phyloP scores from a whole-genome alignment of 2,329 filamentous ascomycete species.

The Triangularia setosa region DNA sequence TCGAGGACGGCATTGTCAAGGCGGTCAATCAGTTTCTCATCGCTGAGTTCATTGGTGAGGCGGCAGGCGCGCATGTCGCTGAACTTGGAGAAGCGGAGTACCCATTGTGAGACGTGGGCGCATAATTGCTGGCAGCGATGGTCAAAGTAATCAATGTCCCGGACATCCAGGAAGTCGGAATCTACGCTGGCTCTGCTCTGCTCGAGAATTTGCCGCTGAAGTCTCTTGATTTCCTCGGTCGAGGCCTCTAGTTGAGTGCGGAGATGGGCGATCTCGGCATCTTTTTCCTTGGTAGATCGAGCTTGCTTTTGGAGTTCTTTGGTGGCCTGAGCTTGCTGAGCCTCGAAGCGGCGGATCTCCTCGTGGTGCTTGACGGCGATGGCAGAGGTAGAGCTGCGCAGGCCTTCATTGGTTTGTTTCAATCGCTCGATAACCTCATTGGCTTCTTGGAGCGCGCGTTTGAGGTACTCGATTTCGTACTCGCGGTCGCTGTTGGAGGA shows the following conservation, averaged over 20 bases:
- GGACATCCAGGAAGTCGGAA: conserved; percentile 69
- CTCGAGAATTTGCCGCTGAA: conserved; percentile 59
- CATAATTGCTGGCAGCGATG: conserved; percentile 90
- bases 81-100: conserved; percentile 95
- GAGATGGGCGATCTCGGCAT: conserved; percentile 75
- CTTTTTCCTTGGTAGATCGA: conserved; percentile 71
- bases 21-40: conserved; percentile 89
- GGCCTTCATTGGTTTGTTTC: conserved; percentile 75
- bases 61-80: conserved; percentile 89
- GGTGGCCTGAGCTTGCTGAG: conserved; percentile 64
- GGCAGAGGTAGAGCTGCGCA: conserved; percentile 72
- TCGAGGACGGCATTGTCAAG: conserved; percentile 94
- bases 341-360: conserved; percentile 64
- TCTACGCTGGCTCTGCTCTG: conserved; percentile 42
- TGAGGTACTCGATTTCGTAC: conserved; percentile 78
- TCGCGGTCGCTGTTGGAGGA: conserved; percentile 76
- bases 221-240: conserved; percentile 55
- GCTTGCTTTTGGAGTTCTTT: conserved; percentile 59
- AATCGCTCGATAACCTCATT: conserved; percentile 78
- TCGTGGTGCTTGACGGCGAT: conserved; percentile 72
- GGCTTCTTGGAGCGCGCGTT: conserved; percentile 72
- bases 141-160: conserved; percentile 94
- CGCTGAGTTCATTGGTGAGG: conserved; percentile 75
- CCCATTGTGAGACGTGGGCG: conserved; percentile 96
- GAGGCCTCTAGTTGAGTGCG: conserved; percentile 74